A percentile compares a stretch with the other conserved stretches of the same genome.
Conservation (phyloP, 1,284 basidiomycete species). For the Abortiporus biennis region DNA sequence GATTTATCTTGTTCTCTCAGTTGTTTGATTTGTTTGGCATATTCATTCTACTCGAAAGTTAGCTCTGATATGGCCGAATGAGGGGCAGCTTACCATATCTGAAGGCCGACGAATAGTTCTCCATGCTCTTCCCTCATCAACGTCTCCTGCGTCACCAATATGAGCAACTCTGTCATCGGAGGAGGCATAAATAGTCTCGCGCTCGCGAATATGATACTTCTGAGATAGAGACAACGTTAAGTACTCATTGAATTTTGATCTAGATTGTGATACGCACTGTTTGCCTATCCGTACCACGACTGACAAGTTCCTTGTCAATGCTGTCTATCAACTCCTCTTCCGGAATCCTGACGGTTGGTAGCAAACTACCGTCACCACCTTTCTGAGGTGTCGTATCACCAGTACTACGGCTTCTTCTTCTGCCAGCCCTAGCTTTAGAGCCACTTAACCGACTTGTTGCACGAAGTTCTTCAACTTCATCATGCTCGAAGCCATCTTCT, state of each 20-base stretch:
- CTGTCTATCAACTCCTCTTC: slow-evolving; percentile 52
- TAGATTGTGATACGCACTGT: no score
- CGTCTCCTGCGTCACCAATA: slow-evolving; percentile 66
- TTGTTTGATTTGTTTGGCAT: slow-evolving; percentile 82
- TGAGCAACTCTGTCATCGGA: slow-evolving; percentile 72
- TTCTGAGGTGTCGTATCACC: slow-evolving; percentile 51
- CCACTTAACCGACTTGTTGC: no score
- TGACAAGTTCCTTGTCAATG: slow-evolving; percentile 65
- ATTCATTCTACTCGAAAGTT: slow-evolving; percentile 85
- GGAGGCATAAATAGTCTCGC: slow-evolving; percentile 75
- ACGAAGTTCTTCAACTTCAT: slow-evolving; percentile 27
- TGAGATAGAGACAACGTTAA: slow-evolving; percentile 15
- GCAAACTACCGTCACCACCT: slow-evolving; percentile 24
- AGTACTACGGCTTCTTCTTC: slow-evolving; percentile 67
- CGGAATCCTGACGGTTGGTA: slow-evolving; percentile 34
- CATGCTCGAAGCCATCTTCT: slow-evolving; percentile 39
- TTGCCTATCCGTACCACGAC: no score
- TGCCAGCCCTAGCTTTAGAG: slow-evolving; percentile 35
- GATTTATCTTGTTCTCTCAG: slow-evolving; percentile 71
- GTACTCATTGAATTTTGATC: no score
- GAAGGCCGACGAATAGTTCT: slow-evolving; percentile 81
- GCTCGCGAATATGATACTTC: slow-evolving; percentile 65
- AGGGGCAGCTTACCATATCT: slow-evolving; percentile 87
- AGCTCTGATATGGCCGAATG: no score
- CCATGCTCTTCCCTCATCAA: slow-evolving; percentile 85